Evolutionary conservation across 176 grass and related monocot genomes (phyloP), one percentile per base, ranked within the genome.

Genomic region (Cenchrus americanus): DNA sequence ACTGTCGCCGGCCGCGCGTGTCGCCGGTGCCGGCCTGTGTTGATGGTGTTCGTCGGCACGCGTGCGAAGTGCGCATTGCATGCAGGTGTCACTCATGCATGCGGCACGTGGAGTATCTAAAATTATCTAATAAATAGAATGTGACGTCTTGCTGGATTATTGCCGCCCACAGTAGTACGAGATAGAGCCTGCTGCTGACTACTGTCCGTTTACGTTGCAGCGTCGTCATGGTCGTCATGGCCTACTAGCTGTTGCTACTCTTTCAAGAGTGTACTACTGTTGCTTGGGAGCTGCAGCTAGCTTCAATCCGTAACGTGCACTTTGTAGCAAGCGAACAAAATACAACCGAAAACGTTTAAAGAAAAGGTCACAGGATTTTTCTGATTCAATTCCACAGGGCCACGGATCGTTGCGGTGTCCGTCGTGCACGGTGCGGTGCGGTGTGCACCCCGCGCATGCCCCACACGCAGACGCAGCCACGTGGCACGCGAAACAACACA

Each of bases 31-130:
- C 34, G n/a, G n/a, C n/a, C n/a, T n/a, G n/a, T 3, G 34, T 32
- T 52, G 40, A 21, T 61, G n/a, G 66, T 69, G 8, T 69, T 69
- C 68, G 72, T 75, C 51, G 72, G 72, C 34, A 44, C 82, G 6
- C 34, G 46, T 22, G 52, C n/a, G 48, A 63, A 10, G 46, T 61
- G 59, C n/a, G n/a, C n/a, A n/a, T n/a, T n/a, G n/a, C n/a, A n/a
- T n/a, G n/a, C 71, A 68, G 51, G 37, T 61, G 83, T 77, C 71
- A 15, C 24, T 60, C 27, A 27, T 64, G 76, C 27, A 27, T 64
- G 76, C 34, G 34, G 34, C 34, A 37, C 34, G 34, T 37, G 34
- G 4, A 37, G 34, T 37, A 30, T 30, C 4, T 37, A 37, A 37
- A 37, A 37, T 1, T 49, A 15, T 18, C 15, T 52, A 32, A 21